phyloP scores from a whole-genome alignment of 495 filamentous ascomycete species.

The Friedmanniomyces simplex region DNA sequence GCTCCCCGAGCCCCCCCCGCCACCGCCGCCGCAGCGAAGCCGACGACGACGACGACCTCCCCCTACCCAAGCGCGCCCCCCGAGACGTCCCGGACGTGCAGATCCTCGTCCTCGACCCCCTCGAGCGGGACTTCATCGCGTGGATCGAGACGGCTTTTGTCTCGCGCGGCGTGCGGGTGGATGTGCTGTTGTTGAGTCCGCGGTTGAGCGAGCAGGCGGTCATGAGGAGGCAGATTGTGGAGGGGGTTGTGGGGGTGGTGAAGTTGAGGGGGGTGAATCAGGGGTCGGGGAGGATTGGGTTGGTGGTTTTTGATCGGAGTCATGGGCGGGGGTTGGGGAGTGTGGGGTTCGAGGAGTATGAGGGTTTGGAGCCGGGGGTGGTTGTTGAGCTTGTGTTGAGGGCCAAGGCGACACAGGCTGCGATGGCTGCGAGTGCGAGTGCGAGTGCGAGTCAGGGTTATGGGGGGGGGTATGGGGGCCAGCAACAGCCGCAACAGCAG shows the following conservation, averaged over 20 bases:
- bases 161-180: constrained; percentile 56
- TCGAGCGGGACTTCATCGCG: constrained; percentile 68
- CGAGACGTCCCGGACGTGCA: constrained; percentile 85
- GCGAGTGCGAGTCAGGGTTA: background rate
- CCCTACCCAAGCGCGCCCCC: constrained; percentile 62
- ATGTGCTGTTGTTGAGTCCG: constrained; percentile 68
- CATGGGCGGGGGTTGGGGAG: constrained; percentile 53
- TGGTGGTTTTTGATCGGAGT: constrained; percentile 79
- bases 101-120: constrained; percentile 67
- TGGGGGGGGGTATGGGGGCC: constrained; percentile 22
- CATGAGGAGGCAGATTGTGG: constrained; percentile 72
- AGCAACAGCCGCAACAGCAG: constrained; percentile 30
- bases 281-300: constrained; percentile 54
- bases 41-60: constrained; percentile 41
- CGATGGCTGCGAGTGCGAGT: background rate
- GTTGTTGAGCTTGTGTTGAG: constrained; percentile 71
- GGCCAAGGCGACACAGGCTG: constrained; percentile 49
- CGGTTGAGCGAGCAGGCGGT: constrained; percentile 65
- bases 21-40: constrained; percentile 33
- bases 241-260: constrained; percentile 79
- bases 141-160: constrained; percentile 72
- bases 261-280: constrained; percentile 61
- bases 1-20: constrained; percentile 63
- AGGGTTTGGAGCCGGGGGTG: constrained; percentile 62
- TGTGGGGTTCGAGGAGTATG: constrained; percentile 74